Evolutionary conservation across 208 protist genomes (phyloP).

Genomic region (Leishmania guyanensis): DNA sequence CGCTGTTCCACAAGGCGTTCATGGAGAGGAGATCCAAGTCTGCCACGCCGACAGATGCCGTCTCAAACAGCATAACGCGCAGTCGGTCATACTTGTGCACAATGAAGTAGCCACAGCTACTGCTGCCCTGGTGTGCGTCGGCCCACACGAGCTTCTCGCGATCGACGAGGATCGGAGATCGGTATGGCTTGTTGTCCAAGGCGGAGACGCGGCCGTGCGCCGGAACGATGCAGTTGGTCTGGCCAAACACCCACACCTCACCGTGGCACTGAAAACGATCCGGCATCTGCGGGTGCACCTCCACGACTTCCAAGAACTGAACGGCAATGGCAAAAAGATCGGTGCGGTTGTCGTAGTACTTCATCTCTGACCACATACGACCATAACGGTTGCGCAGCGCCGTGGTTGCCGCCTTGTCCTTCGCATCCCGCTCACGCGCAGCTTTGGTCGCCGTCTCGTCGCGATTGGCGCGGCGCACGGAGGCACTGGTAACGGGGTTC

Average conservation of each 20-base stretch:
- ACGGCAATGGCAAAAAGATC: constrained; percentile 53
- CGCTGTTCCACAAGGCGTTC: constrained; percentile 39
- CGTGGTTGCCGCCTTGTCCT: constrained; percentile 2
- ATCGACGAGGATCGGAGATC: constrained; percentile 59
- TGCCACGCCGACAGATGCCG: constrained; percentile 57
- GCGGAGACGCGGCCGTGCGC: constrained; percentile 26
- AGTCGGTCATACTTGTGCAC: constrained; percentile 77
- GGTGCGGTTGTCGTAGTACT: constrained; percentile 32
- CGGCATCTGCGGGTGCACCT: constrained; percentile 59
- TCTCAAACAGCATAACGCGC: constrained; percentile 71
- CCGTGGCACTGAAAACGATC: constrained; percentile 72
- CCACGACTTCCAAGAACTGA: constrained; percentile 63
- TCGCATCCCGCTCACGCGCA: constrained; percentile 4
- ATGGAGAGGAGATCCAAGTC: constrained; percentile 69
- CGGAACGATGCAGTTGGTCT: constrained; percentile 25
- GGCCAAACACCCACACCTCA: constrained; percentile 69
- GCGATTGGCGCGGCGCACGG: constrained; percentile 12
- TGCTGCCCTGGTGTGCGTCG: constrained; percentile 5
- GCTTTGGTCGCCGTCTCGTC: neutral
- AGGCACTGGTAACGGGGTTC: constrained; percentile 22
- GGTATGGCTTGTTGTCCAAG: constrained; percentile 46
- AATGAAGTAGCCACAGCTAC: constrained; percentile 44
- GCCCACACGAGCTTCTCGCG: constrained; percentile 52
- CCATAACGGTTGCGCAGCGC: constrained; percentile 30
- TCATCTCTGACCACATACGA: constrained; percentile 36